Base-by-base conservation (phyloP, 176 grass and related monocot species). In the Cenchrus fungigraminus region DNA sequence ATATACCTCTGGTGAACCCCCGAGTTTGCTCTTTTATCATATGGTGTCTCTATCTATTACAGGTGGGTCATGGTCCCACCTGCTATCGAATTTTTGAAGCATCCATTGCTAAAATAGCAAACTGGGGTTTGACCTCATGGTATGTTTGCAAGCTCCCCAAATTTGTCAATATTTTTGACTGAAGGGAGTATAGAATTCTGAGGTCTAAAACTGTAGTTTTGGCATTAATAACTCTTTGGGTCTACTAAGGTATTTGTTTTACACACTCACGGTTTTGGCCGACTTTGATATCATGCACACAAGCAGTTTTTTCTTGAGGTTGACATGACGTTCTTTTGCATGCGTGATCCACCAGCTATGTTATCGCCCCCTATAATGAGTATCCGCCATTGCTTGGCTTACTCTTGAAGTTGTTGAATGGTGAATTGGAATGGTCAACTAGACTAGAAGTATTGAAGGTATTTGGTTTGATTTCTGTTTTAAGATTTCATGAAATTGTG, bases 391-490 rank as follows among this genome's bases (percentile, higher is more conserved):
- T 98, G 86, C 97, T 98, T 90, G 97, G 97, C 79, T 94, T 98
- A 86, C 88, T 98, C 59, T 87, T 98, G 74, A 98, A 98, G 87
- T 87, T 98, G 78, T 86, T 98, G 64, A 94, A 98, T 87, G 97
- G 97, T 64, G 97, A 98, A 85, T 82, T 98, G 83, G 97, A 89
- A 90, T 98, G 97, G 97, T 95, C 97, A 14, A 95, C 97, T 75
- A 95, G 97, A 88, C 65, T 88, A 73, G 97, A 98, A 95, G 97
- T 98, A 56, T 80, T 98, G 47, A 98, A 95, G 97, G 97, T 95
- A 92, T 76, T 31, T 74, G 50, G 65, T 73, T 83, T 84, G 19
- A 28, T 74, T 74, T 51, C 28, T 79, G 58, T 3, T 61, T 90
- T 90, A 11, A 47, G 79, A 34, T 73, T 81, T 45, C 45, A 28